Evolutionary conservation across 345 rosid species (phyloP), one percentile per base, ranked within the genome.

Genomic region (Brassica carinata): DNA sequence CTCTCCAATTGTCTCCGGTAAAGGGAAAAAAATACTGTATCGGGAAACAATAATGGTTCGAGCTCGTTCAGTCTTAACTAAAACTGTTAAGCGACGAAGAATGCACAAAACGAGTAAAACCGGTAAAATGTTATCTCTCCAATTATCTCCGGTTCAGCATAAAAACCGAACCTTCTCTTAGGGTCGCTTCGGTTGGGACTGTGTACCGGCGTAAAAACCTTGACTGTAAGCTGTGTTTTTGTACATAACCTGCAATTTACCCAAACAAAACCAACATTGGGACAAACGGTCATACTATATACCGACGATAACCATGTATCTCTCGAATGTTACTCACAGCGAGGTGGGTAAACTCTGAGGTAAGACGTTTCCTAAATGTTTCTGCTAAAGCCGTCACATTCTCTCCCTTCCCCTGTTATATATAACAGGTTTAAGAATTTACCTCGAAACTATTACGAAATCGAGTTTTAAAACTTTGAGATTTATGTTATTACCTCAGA

Each of bases 191-290:
- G 85, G 87, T 70, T 81, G 83, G 75, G 31, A 36, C 10, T 2
- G 33, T 34, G 30, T 82, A 79, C 97, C 98, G 2, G 99, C 96
- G 13, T 83, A 67, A 82, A 95, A 95, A 62, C 97, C 99, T 86
- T 91, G 88, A 0, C 94, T 48, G 58, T 92, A 95, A 4, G 96
- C 94, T 1, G 93, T 83, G 88, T 90, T 95, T 93, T 91, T 89
- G 87, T 85, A 92, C 81, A 91, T 89, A 18, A 80, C 79, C 98
- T 92, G 92, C 88, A 85, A 83, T 31, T 77, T 34, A 72, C 27
- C 15, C 31, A 66, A 0, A 66, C 23, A 45, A 27, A 81, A 76
- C 63, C 30, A 64, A 29, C 38, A 43, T 80, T 19, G 6, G 29
- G 58, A 71, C 36, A 57, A n/a, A 17, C 10, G n/a, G 43, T 36